Conservation (phyloP, 2,329 filamentous ascomycete species). For the Zasmidium citrigriseum region DNA sequence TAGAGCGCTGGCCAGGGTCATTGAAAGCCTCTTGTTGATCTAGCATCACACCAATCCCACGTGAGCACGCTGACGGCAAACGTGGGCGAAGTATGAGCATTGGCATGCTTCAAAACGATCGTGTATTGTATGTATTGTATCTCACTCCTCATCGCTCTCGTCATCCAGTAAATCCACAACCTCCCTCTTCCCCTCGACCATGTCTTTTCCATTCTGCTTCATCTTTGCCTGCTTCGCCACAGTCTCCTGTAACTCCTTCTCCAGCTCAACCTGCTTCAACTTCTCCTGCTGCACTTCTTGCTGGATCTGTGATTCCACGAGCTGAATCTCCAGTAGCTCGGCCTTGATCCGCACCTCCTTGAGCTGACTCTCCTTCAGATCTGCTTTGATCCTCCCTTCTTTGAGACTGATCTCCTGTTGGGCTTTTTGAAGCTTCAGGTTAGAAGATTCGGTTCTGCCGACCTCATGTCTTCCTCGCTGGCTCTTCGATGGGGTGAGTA, state of each 20-base stretch:
- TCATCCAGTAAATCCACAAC: not conserved
- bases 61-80: too few relatives aligned
- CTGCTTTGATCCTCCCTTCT: not conserved
- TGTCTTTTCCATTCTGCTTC: not conserved
- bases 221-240: not conserved
- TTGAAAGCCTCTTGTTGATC: too few relatives aligned
- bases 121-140: too few relatives aligned
- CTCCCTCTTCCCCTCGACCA: not conserved
- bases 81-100: too few relatives aligned
- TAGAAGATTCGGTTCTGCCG: not conserved
- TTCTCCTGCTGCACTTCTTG: not conserved
- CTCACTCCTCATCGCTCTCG: not conserved
- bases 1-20: too few relatives aligned
- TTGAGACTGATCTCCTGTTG: not conserved
- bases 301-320: not conserved
- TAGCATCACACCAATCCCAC: too few relatives aligned
- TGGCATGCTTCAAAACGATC: too few relatives aligned
- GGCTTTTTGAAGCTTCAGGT: not conserved
- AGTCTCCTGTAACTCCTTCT: not conserved
- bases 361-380: not conserved
- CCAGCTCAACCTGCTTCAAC: not conserved
- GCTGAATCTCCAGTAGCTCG: not conserved
- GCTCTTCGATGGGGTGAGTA: too few relatives aligned
- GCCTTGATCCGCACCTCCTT: not conserved
- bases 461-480: too few relatives aligned